These are phyloP conservation scores for Hypoxylon cercidicola DNA, from an alignment of 495 filamentous ascomycete species.

Conservation along the genomic window DNA sequence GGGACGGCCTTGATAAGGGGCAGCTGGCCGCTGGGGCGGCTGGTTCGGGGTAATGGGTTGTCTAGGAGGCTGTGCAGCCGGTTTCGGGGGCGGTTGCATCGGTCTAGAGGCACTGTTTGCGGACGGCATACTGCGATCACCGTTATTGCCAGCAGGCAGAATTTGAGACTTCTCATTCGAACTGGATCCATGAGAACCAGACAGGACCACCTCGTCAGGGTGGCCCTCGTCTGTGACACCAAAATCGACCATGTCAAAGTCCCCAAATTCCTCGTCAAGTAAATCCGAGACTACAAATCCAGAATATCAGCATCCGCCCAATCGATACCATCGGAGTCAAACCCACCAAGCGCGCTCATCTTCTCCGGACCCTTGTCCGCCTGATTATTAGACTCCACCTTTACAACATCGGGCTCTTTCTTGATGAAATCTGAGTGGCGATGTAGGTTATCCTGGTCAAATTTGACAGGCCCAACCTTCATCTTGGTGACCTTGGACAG, in stretches of 20 bases:
- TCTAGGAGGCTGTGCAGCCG: constrained; percentile 42
- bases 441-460: constrained; percentile 79
- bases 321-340: constrained; percentile 44
- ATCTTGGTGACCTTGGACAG: constrained; percentile 83
- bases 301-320: constrained; percentile 47
- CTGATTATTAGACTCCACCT: constrained; percentile 52
- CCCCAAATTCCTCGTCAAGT: constrained; percentile 46
- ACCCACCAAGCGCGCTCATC: constrained; percentile 40
- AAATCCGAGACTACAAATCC: constrained; percentile 41
- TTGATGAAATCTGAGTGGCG: constrained; percentile 81
- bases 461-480: constrained; percentile 73
- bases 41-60: constrained; percentile 53
- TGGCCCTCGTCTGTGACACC: constrained; percentile 64
- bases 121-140: constrained; percentile 43
- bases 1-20: constrained; percentile 45
- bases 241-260: constrained; percentile 82
- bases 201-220: constrained; percentile 71
- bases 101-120: constrained; percentile 34
- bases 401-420: constrained; percentile 58
- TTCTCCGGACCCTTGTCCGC: constrained; percentile 35
- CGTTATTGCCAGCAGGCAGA: constrained; percentile 34
- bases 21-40: constrained; percentile 42
- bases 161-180: constrained; percentile 40
- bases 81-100: constrained; percentile 52
- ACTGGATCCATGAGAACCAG: constrained; percentile 35